phyloP scores from a whole-genome alignment of 2,329 filamentous ascomycete genomes.

The Aspergillus sp. region DNA sequence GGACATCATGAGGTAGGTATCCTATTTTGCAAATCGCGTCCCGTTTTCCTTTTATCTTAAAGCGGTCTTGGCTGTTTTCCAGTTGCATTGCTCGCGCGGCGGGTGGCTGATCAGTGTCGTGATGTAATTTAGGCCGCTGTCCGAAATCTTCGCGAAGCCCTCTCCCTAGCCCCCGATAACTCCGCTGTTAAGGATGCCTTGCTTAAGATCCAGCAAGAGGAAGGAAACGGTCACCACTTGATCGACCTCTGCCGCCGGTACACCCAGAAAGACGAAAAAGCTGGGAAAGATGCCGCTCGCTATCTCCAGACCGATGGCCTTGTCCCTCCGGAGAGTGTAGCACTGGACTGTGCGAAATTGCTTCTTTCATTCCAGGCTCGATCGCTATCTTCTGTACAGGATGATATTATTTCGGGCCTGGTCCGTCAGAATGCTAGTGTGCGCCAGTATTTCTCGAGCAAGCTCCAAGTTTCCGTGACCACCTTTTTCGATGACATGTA shows the following conservation, averaged over 20 bases:
- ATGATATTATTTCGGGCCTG: constrained; percentile 53
- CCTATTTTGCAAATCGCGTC: neutral
- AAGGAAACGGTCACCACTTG: constrained; percentile 48
- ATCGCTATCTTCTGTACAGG: constrained; percentile 46
- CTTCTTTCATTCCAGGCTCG: constrained; percentile 43
- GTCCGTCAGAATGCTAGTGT: constrained; percentile 49
- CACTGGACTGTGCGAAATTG: constrained; percentile 49
- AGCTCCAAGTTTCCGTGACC: constrained; percentile 50
- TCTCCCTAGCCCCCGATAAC: constrained; percentile 51
- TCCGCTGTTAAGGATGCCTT: constrained; percentile 51
- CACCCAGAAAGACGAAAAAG: constrained; percentile 45
- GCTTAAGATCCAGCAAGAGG: constrained; percentile 49
- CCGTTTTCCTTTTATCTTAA: neutral
- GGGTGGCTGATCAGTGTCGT: constrained; percentile 18
- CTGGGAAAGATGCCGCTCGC: constrained; percentile 49
- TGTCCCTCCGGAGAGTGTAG: constrained; percentile 47
- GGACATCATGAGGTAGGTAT: constrained; percentile 50
- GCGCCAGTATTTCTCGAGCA: constrained; percentile 48
- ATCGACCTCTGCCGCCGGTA: constrained; percentile 51
- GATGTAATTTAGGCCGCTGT: constrained; percentile 46
- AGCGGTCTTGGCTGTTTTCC: constrained; percentile 6
- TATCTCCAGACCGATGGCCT: constrained; percentile 51
- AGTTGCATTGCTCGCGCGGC: constrained; percentile 3
- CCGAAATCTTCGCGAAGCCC: constrained; percentile 54
- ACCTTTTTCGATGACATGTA: constrained; percentile 55